Percentiles rank a stretch among this genome's conserved stretches.
These are phyloP conservation scores for Apiospora sp. DNA, from an alignment of 2,329 filamentous ascomycete genomes.

Conservation along the genomic window DNA sequence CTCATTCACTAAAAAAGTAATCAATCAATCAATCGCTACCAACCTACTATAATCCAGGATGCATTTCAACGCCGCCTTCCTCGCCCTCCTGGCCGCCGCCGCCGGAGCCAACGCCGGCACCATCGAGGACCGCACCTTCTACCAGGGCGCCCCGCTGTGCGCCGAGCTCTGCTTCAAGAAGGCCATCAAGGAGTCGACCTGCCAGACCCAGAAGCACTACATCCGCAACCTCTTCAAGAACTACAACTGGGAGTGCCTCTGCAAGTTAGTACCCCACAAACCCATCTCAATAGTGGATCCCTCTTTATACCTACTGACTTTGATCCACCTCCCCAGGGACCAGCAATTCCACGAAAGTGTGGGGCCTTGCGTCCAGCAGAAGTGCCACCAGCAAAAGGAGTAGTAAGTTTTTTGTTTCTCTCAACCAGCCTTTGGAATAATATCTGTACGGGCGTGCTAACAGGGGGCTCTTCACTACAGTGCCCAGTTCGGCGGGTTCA, in stretches of 20 bases:
- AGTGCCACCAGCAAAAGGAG: not conserved
- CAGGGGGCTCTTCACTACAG: not conserved
- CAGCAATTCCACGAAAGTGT: not conserved
- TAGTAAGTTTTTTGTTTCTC: no score
- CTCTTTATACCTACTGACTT: not conserved
- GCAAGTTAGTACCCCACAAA: not conserved
- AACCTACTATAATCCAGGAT: not conserved
- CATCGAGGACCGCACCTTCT: not conserved
- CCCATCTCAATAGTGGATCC: not conserved
- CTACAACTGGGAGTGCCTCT: not conserved
- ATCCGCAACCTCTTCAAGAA: conserved; percentile 4
- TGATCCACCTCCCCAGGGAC: not conserved
- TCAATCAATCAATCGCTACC: no score
- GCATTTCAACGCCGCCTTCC: conserved; percentile 5
- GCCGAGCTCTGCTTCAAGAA: conserved; percentile 15
- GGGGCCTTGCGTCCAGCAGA: not conserved
- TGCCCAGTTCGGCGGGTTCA: not conserved
- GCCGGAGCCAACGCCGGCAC: not conserved
- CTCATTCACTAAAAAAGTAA: not conserved
- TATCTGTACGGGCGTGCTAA: no score
- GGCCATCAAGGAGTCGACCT: not conserved
- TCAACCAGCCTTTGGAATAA: no score
- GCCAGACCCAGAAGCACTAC: not conserved
- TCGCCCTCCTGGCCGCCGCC: not conserved
- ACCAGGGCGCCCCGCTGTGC: not conserved